phyloP scores from a whole-genome alignment of 2,329 filamentous ascomycete genomes.

The Penicillium sp. region DNA sequence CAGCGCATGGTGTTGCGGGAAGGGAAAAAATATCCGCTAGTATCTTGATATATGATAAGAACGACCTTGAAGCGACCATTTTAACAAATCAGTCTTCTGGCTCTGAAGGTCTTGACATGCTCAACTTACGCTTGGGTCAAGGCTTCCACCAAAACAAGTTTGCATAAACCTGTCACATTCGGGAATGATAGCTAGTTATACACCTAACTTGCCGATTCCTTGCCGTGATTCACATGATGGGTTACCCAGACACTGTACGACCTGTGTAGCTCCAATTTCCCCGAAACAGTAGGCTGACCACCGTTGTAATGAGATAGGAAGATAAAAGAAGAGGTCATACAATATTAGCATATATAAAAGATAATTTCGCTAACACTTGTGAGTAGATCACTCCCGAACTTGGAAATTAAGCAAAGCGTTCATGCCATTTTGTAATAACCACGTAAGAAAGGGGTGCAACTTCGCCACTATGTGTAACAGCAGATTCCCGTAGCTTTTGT shows the following conservation, averaged over 20 bases:
- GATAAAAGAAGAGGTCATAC: not conserved
- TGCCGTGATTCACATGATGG: not conserved
- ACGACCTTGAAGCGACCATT: not conserved
- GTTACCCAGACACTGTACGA: constrained; percentile 10
- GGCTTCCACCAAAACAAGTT: accelerated
- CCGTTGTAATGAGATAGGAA: not conserved
- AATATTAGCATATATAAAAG: not conserved
- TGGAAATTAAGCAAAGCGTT: not conserved
- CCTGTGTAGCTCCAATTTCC: not conserved
- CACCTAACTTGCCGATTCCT: not conserved
- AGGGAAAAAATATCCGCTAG: no score
- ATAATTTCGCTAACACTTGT: not conserved
- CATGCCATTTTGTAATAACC: not conserved
- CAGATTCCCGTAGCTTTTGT: not conserved
- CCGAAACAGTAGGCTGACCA: not conserved
- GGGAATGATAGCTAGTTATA: not conserved
- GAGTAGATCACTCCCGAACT: not conserved
- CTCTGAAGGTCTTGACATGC: not conserved
- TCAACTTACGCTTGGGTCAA: not conserved
- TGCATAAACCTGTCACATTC: not conserved
- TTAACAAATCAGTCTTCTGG: not conserved
- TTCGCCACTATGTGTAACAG: not conserved
- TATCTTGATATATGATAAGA: no score
- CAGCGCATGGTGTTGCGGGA: constrained; percentile 8
- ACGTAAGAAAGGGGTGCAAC: not conserved